phyloP scores from a whole-genome alignment of 140 eudicot genomes.

The Flaveria floridana region DNA sequence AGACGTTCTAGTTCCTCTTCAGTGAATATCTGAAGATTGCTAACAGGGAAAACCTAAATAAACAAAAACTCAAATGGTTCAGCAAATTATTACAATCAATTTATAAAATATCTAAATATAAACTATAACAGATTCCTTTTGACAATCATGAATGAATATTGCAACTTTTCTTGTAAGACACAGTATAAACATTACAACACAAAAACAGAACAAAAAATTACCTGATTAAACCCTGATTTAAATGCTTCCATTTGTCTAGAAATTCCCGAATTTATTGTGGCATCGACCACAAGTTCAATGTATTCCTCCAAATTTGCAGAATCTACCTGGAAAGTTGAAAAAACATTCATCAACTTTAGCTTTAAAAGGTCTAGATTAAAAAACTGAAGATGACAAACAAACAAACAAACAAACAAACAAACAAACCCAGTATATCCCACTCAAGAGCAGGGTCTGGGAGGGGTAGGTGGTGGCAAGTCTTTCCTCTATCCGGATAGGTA shows the following conservation, averaged over 20 bases:
- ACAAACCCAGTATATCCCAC: no score
- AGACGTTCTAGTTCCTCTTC: slow-evolving; percentile 87
- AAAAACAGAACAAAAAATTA: slow-evolving; percentile 12
- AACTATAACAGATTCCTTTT: not conserved
- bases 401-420: no score
- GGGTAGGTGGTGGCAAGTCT: no score
- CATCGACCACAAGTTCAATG: slow-evolving; percentile 61
- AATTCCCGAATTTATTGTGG: slow-evolving; percentile 71
- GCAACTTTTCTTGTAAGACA: slow-evolving; percentile 8
- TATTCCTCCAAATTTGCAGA: slow-evolving; percentile 66
- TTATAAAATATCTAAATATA: not conserved
- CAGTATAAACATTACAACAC: not conserved
- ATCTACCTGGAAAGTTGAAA: slow-evolving; percentile 53
- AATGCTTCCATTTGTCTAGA: slow-evolving; percentile 89
- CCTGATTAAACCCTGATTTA: slow-evolving; percentile 84
- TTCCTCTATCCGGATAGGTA: no score
- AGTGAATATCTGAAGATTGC: slow-evolving; percentile 67
- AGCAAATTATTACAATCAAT: not conserved
- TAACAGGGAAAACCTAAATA: slow-evolving; percentile 68
- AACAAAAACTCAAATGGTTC: slow-evolving; percentile 3
- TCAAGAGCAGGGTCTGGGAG: no score
- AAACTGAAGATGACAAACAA: not conserved
- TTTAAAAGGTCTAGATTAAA: not conserved
- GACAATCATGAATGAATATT: not conserved
- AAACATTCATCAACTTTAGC: not conserved